Conservation (phyloP, 768 basidiomycete genomes). For the Stropharia rugosoannulata region DNA sequence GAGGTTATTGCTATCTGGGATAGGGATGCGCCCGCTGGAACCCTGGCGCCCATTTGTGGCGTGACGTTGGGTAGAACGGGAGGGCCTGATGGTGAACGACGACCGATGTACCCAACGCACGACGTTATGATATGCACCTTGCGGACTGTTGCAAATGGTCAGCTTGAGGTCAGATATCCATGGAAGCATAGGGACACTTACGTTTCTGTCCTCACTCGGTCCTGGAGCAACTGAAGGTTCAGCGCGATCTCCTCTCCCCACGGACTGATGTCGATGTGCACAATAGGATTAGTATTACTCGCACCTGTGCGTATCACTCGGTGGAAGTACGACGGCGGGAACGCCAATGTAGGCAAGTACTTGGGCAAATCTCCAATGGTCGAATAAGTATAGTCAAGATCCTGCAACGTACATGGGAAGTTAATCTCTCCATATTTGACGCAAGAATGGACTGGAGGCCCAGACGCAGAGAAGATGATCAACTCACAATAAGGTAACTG, state of each 20-base stretch:
- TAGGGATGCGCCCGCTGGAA: constrained; percentile 39
- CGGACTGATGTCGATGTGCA: constrained; percentile 71
- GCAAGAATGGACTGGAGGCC: not conserved
- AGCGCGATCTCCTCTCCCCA: constrained; percentile 78
- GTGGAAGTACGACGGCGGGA: constrained; percentile 89
- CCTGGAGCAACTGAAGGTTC: constrained; percentile 76
- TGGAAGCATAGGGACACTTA: constrained; percentile 36
- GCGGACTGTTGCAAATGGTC: constrained; percentile 50
- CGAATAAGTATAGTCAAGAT: constrained; percentile 83
- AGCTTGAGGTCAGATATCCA: constrained; percentile 7
- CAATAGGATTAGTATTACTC: constrained; percentile 54
- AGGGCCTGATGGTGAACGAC: constrained; percentile 65
- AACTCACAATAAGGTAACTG: constrained; percentile 78
- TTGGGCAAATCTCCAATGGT: constrained; percentile 73
- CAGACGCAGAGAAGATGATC: constrained; percentile 14
- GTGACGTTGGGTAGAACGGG: constrained; percentile 30
- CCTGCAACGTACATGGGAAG: constrained; percentile 41
- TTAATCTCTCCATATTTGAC: constrained; percentile 8
- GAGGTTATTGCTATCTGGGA: constrained; percentile 53
- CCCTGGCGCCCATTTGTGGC: constrained; percentile 21
- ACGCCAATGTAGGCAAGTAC: constrained; percentile 77
- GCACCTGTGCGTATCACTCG: constrained; percentile 72
- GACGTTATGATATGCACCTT: constrained; percentile 76
- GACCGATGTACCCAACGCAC: constrained; percentile 86
- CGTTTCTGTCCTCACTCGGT: constrained; percentile 79